A percentile compares a stretch with the other conserved stretches of the same genome.
Evolutionary conservation across 495 filamentous ascomycete genomes (phyloP).

Genomic region (Neurospora sp.): DNA sequence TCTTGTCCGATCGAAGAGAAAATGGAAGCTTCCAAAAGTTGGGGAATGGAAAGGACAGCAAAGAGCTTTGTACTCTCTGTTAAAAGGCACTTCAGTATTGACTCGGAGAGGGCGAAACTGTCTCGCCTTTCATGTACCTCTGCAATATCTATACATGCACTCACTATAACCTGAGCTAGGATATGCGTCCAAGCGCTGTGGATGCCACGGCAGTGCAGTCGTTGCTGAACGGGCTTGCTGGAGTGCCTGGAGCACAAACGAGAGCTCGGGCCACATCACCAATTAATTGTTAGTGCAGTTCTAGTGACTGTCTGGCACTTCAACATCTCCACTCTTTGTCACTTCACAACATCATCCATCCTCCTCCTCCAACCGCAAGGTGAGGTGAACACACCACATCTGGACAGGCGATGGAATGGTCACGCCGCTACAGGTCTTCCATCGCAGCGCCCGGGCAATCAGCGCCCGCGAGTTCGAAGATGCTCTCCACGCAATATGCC

Average conservation of each 20-base stretch:
- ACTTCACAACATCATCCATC: neutral
- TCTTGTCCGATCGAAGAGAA: neutral
- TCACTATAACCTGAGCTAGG: neutral
- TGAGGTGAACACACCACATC: neutral
- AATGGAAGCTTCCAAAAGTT: neutral
- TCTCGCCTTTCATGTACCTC: neutral
- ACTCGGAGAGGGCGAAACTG: fast-evolving
- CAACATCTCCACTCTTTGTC: neutral
- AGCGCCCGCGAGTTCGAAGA: constrained; percentile 41
- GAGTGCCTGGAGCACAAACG: neutral
- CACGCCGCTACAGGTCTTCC: constrained; percentile 28
- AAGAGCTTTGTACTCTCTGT: neutral
- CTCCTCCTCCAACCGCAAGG: neutral
- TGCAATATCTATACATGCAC: neutral
- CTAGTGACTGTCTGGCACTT: neutral
- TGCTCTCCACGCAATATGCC: constrained; percentile 41
- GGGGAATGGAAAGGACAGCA: neutral
- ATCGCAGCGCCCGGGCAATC: constrained; percentile 38
- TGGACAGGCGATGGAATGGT: constrained; percentile 32
- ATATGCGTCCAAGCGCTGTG: neutral
- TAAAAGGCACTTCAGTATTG: neutral
- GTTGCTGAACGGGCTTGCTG: neutral
- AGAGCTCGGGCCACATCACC: neutral
- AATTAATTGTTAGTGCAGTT: neutral
- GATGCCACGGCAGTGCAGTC: neutral